Evolutionary conservation across 805 yeast species (phyloP).

Genomic region (Myxozyma monticola): DNA sequence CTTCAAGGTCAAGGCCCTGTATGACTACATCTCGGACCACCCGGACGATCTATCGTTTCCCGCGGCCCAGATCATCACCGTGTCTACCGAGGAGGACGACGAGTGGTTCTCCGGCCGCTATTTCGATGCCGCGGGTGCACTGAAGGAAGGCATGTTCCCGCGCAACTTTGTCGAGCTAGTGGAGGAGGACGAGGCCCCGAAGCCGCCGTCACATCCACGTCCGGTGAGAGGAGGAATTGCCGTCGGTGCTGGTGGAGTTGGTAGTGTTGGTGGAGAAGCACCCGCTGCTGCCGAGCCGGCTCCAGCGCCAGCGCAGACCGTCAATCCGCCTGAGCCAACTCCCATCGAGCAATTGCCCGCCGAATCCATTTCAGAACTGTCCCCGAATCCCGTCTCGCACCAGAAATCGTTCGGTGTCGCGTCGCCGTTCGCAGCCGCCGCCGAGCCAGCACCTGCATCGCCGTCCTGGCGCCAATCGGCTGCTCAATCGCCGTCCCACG

Average conservation of each 20-base stretch:
- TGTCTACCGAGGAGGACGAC: constrained; percentile 78
- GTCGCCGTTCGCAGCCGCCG: neutral
- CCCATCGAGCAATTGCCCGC: neutral
- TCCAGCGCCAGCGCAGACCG: neutral
- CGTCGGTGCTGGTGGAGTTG: neutral
- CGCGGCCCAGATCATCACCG: constrained; percentile 69
- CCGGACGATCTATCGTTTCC: constrained; percentile 80
- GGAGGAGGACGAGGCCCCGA: constrained; percentile 24
- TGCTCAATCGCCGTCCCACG: neutral
- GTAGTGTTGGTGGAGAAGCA: neutral
- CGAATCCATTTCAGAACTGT: neutral
- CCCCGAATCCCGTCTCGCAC: neutral
- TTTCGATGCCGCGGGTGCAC: constrained; percentile 46
- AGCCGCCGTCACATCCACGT: constrained; percentile 25
- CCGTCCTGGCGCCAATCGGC: neutral
- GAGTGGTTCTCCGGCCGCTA: constrained; percentile 86
- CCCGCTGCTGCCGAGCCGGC: constrained; percentile 1
- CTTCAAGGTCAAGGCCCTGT: constrained; percentile 67
- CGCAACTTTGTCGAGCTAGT: constrained; percentile 65
- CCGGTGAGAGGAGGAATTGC: neutral
- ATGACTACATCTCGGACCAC: constrained; percentile 66
- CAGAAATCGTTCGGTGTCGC: neutral
- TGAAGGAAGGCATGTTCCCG: constrained; percentile 79
- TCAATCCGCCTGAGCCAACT: neutral
- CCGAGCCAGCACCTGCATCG: neutral